Evolutionary conservation across 2,329 filamentous ascomycete genomes (phyloP).

Genomic region (Waltergamsia citrina): DNA sequence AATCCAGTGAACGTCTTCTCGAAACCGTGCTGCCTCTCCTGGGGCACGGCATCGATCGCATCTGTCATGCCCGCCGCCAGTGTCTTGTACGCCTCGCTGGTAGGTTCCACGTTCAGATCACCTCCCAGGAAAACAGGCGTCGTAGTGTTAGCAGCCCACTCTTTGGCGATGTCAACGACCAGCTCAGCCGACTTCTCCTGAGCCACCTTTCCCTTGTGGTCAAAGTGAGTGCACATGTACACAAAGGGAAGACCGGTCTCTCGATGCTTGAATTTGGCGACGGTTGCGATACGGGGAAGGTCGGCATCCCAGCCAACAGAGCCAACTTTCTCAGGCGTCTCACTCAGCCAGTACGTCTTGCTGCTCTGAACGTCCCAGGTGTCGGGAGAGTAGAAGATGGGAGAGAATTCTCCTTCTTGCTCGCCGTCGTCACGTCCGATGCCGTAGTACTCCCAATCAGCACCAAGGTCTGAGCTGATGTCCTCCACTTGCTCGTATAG

Average conservation of each 20-base stretch:
- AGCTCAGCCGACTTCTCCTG: constrained; percentile 29
- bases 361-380: constrained; percentile 41
- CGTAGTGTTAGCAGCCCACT: constrained; percentile 11
- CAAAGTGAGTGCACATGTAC: constrained; percentile 43
- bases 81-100: constrained; percentile 14
- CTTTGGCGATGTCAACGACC: constrained; percentile 19
- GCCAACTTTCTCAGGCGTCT: constrained; percentile 43
- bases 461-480: constrained; percentile 32
- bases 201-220: constrained; percentile 31
- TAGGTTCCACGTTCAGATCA: constrained; percentile 18
- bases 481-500: constrained; percentile 49
- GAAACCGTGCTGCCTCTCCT: constrained; percentile 12
- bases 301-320: constrained; percentile 48
- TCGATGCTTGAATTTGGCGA: constrained; percentile 32
- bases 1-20: constrained; percentile 20
- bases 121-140: constrained; percentile 20
- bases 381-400: constrained; percentile 51
- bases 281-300: constrained; percentile 34
- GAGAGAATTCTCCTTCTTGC: constrained; percentile 55
- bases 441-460: constrained; percentile 42
- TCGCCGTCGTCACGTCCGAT: constrained; percentile 51
- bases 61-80: constrained; percentile 16
- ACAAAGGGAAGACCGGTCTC: constrained; percentile 26
- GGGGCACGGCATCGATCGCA: constrained; percentile 12
- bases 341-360: constrained; percentile 52